Evolutionary conservation across 495 filamentous ascomycete species (phyloP), one percentile per base, ranked within the genome.

Genomic region (Aspergillus olivimuriae): DNA sequence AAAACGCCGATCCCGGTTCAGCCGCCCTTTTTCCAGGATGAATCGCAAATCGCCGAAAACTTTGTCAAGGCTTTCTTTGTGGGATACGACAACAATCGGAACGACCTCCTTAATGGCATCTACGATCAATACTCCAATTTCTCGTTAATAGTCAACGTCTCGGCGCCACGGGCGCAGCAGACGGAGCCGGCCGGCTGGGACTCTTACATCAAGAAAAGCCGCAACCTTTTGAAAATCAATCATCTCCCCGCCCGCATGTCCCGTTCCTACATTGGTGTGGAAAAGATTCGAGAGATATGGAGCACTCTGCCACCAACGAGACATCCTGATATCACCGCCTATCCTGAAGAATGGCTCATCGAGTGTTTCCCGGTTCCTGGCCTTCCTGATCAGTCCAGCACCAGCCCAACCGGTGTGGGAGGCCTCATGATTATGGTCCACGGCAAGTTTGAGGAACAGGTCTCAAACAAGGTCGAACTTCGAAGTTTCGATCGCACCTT

Each of bases 401-500:
- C 83, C 40, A 80, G 71, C 41, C 55, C 67, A 4, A 62, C 62
- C 12, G 85, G 84, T 11, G 84, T 89, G 15, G 81, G 80, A 37
- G 90, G 90, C 20, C 73, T 95, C 45, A 73, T 89, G 16, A 79
- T 94, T 54, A 85, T 76, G 34, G 74, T 92, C 23, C 82, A 91
- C 48, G 86, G 89, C 42, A 83, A 90, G 51, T 94, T 86, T 44
- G 80, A 92, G 33, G 91, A 97, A 51, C 61, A 78, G 6, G 48
- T 61, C n/a, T 55, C 68, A 5, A 63, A 75, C 24, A 75, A 78
- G 43, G 74, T 76, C 20, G 73, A 75, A 43, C 69, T 60, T 3
- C 82, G 91, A 47, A 87, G 83, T 51, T 97, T 95, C 65, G 85
- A 91, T 47, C 80, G 91, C 17, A 87, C 80, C 0, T 89, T 97